Conservation (phyloP, 2,329 filamentous ascomycete species). For the Xylariaceae sp. region DNA sequence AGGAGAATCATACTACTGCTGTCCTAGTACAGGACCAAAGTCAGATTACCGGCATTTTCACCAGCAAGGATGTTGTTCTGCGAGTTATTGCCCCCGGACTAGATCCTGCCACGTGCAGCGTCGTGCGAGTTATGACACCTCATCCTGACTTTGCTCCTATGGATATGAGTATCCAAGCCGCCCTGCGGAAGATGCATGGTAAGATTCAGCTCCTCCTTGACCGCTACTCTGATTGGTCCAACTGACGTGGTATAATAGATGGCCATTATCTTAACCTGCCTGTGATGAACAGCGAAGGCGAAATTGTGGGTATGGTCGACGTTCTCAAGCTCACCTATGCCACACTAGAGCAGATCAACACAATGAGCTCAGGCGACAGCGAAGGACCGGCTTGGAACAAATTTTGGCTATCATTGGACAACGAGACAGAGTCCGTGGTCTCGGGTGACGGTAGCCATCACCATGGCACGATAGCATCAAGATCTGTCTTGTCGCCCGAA, state of each 20-base stretch:
- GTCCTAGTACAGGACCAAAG: slow-evolving; percentile 95
- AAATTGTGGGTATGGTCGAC: slow-evolving; percentile 99
- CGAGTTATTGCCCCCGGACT: slow-evolving; percentile 95
- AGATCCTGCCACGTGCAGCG: slow-evolving; percentile 90
- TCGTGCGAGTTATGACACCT: slow-evolving; percentile 97
- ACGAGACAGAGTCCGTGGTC: slow-evolving; percentile 93
- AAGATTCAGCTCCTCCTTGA: slow-evolving; percentile 34
- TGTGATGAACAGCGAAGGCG: slow-evolving; percentile 94
- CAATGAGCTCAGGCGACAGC: slow-evolving; percentile 79
- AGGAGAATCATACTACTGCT: slow-evolving; percentile 96
- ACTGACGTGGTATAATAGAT: slow-evolving; percentile 49
- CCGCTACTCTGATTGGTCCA: not conserved
- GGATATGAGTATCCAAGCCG: slow-evolving; percentile 98
- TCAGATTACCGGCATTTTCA: slow-evolving; percentile 97
- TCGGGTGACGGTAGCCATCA: slow-evolving; percentile 77
- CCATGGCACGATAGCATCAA: slow-evolving; percentile 58
- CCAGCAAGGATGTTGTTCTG: slow-evolving; percentile 96
- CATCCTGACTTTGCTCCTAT: slow-evolving; percentile 97
- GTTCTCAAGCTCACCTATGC: slow-evolving; percentile 97
- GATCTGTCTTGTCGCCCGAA: slow-evolving; percentile 80
- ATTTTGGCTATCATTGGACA: slow-evolving; percentile 94
- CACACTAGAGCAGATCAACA: slow-evolving; percentile 95
- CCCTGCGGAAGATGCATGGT: slow-evolving; percentile 98
- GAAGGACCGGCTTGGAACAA: slow-evolving; percentile 99
- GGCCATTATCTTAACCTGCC: slow-evolving; percentile 97